phyloP scores from a whole-genome alignment of 768 basidiomycete genomes.

The Termitomyces sp. region DNA sequence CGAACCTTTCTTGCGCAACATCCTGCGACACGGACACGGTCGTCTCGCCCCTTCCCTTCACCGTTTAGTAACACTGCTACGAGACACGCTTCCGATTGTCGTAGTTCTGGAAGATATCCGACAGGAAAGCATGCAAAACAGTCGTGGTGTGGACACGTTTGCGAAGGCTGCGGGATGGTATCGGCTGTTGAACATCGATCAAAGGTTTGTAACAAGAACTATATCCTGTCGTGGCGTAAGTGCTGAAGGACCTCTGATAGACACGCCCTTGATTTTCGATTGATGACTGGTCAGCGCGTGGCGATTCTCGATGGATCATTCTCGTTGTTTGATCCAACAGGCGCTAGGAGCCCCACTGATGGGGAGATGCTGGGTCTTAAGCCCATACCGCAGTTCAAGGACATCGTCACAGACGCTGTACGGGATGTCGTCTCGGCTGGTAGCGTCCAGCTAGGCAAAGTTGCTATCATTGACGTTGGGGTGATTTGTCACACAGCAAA shows the following conservation, averaged over 20 bases:
- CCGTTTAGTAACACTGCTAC: conserved; percentile 59
- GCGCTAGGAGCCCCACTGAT: conserved; percentile 4
- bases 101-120: conserved; percentile 59
- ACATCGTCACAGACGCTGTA: conserved; percentile 46
- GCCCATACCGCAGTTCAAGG: conserved; percentile 54
- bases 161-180: conserved; percentile 83
- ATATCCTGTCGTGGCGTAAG: neutral
- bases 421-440: conserved; percentile 29
- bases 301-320: conserved; percentile 72
- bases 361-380: conserved; percentile 34
- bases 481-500: conserved; percentile 49
- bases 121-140: conserved; percentile 25
- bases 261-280: conserved; percentile 75
- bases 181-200: conserved; percentile 63
- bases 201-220: conserved; percentile 36
- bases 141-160: conserved; percentile 52
- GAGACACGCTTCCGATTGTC: conserved; percentile 75
- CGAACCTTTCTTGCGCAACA: conserved; percentile 66
- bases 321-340: conserved; percentile 38
- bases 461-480: conserved; percentile 57
- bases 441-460: conserved; percentile 26
- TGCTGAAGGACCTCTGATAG: conserved; percentile 25
- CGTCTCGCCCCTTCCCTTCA: conserved; percentile 60
- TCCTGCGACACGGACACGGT: conserved; percentile 62
- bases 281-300: conserved; percentile 61